Evolutionary conservation across 1,139 yeast species (phyloP), one percentile per base, ranked within the genome.

Genomic region (Candida pseudoviswanathii): DNA sequence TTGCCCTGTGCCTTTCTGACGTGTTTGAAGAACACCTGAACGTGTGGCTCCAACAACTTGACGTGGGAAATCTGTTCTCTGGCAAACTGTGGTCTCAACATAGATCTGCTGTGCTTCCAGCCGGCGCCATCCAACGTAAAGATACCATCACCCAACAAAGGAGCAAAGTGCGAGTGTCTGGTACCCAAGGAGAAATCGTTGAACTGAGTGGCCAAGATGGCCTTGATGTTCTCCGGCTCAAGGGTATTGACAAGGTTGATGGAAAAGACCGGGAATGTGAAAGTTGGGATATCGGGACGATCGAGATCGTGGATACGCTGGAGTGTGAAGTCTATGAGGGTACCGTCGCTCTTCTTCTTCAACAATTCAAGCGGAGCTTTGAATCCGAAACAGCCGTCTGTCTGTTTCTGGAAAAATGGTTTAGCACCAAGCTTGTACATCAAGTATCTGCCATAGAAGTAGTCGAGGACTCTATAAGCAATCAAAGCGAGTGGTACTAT

Each of bases 31-130:
- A 80, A 62, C 4, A 58, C 62, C 56, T 70, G 72, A 11, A 78
- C 56, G 53, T 80, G 84, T n/a, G 71, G 73, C 56, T 79, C 83
- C 55, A 81, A 69, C 30, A 71, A 54, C 49, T 68, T 66, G 41
- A 81, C 74, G 54, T 79, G 84, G 9, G 78, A 73, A 41, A 81
- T 74, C 60, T 80, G 84, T 56, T 80, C 84, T 51, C 82, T 69
- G 24, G 80, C 71, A 63, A 82, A 82, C 62, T 80, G 85, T 1
- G 86, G 86, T 51, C 85, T 70, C 57, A 82, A 72, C 79, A 82
- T 67, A 2, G 82, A 77, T 45, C 86, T 67, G 22, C 84, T 75
- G 58, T 80, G 82, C 57, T 79, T 77, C 86, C 86, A 81, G 3
- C 79, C 82, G 37, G 66, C 72, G 8, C 81, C 82, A 50, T 79